phyloP scores from a whole-genome alignment of 495 filamentous ascomycete genomes.

The Penicillium argentinense region DNA sequence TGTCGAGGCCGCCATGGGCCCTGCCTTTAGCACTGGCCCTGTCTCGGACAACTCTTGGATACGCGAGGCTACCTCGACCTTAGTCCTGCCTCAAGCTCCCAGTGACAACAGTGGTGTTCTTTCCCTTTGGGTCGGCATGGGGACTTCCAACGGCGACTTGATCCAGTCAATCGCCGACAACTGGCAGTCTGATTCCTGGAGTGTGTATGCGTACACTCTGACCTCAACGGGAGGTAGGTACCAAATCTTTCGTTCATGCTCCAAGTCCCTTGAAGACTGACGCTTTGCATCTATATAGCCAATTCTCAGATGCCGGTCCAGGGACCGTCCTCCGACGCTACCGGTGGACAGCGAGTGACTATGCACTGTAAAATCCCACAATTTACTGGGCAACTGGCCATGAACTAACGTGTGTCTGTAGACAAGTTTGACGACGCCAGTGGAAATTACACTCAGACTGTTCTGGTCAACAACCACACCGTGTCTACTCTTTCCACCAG shows the following conservation, averaged over 20 bases:
- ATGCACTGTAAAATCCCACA: conserved; percentile 27
- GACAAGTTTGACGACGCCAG: conserved; percentile 40
- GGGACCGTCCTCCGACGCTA: conserved; percentile 20
- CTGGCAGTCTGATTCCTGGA: conserved; percentile 24
- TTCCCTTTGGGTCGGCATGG: conserved; percentile 40
- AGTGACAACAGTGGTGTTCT: conserved; percentile 23
- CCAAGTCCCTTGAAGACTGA: too few species aligned
- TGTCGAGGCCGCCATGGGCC: conserved; percentile 26
- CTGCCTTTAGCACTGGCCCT: conserved; percentile 39
- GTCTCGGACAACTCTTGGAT: conserved; percentile 34
- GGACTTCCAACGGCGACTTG: conserved; percentile 39
- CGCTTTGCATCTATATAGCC: too few species aligned
- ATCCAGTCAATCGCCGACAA: conserved; percentile 38
- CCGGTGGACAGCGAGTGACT: conserved; percentile 25
- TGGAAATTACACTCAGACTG: conserved; percentile 40
- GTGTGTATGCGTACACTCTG: conserved; percentile 30
- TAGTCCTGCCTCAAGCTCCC: conserved; percentile 33
- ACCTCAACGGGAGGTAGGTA: conserved; percentile 28
- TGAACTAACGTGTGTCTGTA: not conserved
- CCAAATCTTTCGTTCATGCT: too few species aligned
- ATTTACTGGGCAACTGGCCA: not conserved
- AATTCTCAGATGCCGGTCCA: conserved; percentile 30
- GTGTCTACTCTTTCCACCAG: conserved; percentile 42
- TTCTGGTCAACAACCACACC: conserved; percentile 32
- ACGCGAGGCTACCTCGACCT: conserved; percentile 34